A percentile compares a stretch with the other conserved stretches of the same genome.
Evolutionary conservation across 805 yeast genomes (phyloP).

Genomic region (Starmera caribaea): DNA sequence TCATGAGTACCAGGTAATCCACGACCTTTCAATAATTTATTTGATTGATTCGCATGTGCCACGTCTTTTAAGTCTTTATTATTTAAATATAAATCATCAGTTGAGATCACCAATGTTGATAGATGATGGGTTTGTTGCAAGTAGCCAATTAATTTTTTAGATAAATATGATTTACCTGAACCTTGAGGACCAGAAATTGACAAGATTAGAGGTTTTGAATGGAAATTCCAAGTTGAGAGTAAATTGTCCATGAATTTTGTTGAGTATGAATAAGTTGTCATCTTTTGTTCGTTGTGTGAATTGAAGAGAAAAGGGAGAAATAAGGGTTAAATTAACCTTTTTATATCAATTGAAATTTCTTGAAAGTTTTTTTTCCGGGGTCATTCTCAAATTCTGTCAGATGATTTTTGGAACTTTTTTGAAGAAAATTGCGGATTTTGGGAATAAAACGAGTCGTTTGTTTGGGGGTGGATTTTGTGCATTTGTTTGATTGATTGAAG

Average conservation of each 20-base stretch:
- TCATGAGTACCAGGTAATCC: conserved; percentile 97
- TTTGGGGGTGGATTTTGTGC: too few species aligned
- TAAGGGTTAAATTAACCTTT: too few species aligned
- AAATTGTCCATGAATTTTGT: not conserved
- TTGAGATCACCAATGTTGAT: conserved; percentile 44
- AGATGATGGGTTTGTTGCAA: conserved; percentile 24
- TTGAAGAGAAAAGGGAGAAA: too few species aligned
- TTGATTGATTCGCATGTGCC: conserved; percentile 29
- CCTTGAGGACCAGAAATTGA: conserved; percentile 67
- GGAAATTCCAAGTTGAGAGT: not conserved
- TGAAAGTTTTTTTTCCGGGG: too few species aligned
- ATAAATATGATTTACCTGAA: conserved; percentile 59
- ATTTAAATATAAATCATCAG: conserved; percentile 81
- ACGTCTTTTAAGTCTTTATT: conserved; percentile 48
- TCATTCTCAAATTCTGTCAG: too few species aligned
- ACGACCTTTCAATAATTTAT: conserved; percentile 59
- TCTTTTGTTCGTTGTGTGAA: not conserved
- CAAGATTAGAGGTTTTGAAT: not conserved
- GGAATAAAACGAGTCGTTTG: too few species aligned
- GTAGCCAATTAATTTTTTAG: conserved; percentile 31
- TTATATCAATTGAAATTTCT: too few species aligned
- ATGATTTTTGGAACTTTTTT: too few species aligned
- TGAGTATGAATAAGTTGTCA: not conserved
- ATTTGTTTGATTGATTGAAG: too few species aligned
- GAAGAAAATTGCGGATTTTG: too few species aligned